Conservation (phyloP, 2,329 filamentous ascomycete genomes). For the Penicillium nordicum region DNA sequence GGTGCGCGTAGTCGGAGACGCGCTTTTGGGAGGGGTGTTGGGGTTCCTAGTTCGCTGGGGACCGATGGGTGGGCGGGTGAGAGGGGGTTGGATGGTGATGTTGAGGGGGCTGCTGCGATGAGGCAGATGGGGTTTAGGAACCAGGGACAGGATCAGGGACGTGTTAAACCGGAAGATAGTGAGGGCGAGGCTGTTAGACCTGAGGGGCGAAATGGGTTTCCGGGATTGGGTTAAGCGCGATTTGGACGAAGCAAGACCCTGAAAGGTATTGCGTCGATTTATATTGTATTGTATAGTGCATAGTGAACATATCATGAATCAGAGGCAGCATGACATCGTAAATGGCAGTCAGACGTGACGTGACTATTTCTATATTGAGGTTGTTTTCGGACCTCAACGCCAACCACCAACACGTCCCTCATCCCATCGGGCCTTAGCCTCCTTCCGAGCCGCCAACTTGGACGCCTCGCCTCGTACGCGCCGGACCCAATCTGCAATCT, state of each 20-base stretch:
- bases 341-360: background rate
- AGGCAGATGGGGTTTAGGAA: background rate
- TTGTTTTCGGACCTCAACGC: conserved; percentile 53
- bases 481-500: conserved; percentile 79
- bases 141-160: background rate
- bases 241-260: background rate
- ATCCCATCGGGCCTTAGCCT: conserved; percentile 91
- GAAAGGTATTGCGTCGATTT: background rate
- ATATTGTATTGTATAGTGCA: background rate
- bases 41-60: conserved; percentile 31
- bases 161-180: background rate
- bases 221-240: background rate
- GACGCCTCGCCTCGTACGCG: conserved; percentile 77
- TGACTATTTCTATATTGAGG: background rate
- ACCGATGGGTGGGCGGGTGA: conserved; percentile 28
- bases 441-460: conserved; percentile 72
- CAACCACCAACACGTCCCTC: conserved; percentile 93
- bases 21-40: conserved; percentile 56
- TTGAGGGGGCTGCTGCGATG: conserved; percentile 19
- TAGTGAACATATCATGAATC: background rate
- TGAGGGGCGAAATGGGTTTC: background rate
- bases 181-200: background rate
- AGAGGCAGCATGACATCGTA: conserved; percentile 11
- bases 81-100: conserved; percentile 7
- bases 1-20: conserved; percentile 68